Evolutionary conservation across 768 basidiomycete species (phyloP).

Genomic region (Lentinula edodes): DNA sequence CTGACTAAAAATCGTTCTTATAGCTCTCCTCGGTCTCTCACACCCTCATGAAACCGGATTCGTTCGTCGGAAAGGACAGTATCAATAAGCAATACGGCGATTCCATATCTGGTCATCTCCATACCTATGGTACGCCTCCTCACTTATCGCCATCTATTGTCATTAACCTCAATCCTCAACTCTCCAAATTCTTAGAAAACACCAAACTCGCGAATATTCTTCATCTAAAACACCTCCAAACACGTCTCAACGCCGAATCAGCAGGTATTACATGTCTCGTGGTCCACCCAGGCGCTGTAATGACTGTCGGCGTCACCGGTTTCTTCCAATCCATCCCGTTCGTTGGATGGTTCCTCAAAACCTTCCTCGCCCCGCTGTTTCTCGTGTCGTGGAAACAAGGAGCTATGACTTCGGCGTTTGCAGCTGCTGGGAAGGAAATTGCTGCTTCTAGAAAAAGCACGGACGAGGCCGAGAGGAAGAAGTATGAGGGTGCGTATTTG

Average conservation of each 20-base stretch:
- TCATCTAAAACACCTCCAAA: slow-evolving; percentile 37
- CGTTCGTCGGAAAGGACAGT: slow-evolving; percentile 8
- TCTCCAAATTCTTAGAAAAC: not conserved
- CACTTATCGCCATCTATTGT: too few relatives aligned
- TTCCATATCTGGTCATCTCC: not conserved
- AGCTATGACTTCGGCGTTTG: slow-evolving; percentile 19
- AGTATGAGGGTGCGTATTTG: slow-evolving; percentile 26
- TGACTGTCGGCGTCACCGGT: slow-evolving; percentile 13
- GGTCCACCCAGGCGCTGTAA: slow-evolving; percentile 23
- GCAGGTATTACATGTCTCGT: slow-evolving; percentile 21
- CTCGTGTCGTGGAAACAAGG: slow-evolving; percentile 15
- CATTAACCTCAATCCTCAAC: not conserved
- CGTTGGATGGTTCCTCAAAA: slow-evolving; percentile 15
- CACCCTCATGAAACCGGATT: not conserved
- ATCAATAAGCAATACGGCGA: slow-evolving; percentile 10
- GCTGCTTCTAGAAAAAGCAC: slow-evolving; percentile 9
- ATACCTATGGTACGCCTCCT: slow-evolving; percentile 10
- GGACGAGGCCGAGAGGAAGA: not conserved
- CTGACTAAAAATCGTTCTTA: not conserved
- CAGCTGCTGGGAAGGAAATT: slow-evolving; percentile 23
- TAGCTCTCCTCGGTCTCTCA: slow-evolving; percentile 11
- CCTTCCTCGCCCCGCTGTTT: slow-evolving; percentile 15
- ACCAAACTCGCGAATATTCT: slow-evolving; percentile 14
- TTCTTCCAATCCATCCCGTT: slow-evolving; percentile 2
- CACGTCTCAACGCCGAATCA: slow-evolving; percentile 23